Evolutionary conservation across 345 rosid species (phyloP).

Genomic region (Populus ilicifolia): DNA sequence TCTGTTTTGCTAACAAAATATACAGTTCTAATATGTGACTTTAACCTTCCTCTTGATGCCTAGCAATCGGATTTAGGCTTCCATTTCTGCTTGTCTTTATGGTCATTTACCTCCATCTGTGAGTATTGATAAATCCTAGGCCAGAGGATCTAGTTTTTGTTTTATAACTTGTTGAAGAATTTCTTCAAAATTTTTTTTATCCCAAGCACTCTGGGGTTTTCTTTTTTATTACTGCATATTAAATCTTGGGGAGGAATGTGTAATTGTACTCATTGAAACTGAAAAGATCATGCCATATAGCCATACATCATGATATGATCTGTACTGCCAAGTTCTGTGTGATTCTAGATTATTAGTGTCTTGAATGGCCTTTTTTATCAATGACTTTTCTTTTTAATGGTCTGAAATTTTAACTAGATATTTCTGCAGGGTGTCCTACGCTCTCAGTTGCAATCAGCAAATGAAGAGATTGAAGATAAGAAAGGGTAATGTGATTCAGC

Average conservation of each 20-base stretch:
- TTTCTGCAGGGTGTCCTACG: conserved; percentile 71
- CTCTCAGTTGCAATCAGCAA: conserved; percentile 78
- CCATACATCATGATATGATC: neutral
- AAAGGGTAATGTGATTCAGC: conserved; percentile 45
- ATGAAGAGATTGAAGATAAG: conserved; percentile 71
- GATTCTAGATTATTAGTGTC: neutral
- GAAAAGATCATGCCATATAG: neutral
- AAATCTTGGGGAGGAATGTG: too few species aligned
- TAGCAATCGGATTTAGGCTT: neutral
- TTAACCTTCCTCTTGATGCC: too few species aligned
- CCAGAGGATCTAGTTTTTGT: neutral
- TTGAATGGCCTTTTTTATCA: neutral
- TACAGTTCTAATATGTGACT: too few species aligned
- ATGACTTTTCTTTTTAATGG: neutral
- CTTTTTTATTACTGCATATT: neutral
- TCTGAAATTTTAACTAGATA: conserved; percentile 8
- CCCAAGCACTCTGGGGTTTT: neutral
- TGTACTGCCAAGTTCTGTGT: neutral
- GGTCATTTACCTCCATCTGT: neutral
- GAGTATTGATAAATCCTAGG: too few species aligned
- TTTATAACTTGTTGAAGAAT: neutral
- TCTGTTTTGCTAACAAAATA: too few species aligned
- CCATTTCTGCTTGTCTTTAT: neutral
- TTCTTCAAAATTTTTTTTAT: neutral
- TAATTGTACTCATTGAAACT: neutral